Conservation (phyloP, 129 eudicot genomes). For the Artemisia argyi region DNA sequence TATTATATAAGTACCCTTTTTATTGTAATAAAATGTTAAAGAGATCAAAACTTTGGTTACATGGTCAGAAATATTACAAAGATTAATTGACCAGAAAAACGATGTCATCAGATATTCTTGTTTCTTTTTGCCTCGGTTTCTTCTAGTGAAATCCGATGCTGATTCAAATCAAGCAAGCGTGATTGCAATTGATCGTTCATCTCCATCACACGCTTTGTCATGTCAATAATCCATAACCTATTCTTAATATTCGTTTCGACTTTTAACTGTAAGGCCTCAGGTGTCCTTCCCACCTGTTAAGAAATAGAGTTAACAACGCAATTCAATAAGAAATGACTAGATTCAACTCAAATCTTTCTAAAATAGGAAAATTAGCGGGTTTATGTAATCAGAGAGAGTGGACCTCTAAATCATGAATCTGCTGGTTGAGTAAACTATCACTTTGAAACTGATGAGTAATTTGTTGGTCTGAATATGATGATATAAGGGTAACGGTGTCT, state of each 20-base stretch:
- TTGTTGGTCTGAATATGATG: constrained; percentile 29
- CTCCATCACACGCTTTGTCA: constrained; percentile 46
- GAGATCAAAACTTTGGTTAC: neutral
- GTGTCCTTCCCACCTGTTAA: constrained; percentile 35
- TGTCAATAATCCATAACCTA: constrained; percentile 25
- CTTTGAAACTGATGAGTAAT: constrained; percentile 32
- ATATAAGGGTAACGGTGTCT: constrained; percentile 31
- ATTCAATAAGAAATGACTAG: neutral
- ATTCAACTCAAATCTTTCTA: neutral
- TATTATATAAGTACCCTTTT: neutral
- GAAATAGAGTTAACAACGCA: neutral
- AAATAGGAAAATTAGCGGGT: neutral
- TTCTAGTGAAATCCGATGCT: constrained; percentile 22
- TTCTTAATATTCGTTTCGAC: constrained; percentile 33
- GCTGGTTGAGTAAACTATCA: constrained; percentile 34
- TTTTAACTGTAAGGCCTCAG: constrained; percentile 45
- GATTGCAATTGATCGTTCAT: constrained; percentile 36
- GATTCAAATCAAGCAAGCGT: constrained; percentile 37
- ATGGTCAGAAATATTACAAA: neutral
- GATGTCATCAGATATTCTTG: constrained; percentile 6
- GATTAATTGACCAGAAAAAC: neutral
- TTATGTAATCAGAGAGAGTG: constrained; percentile 4
- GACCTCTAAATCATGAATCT: constrained; percentile 46
- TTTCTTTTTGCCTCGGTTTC: constrained; percentile 24
- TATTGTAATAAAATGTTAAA: neutral